Conservation (phyloP, 1,284 basidiomycete species). For the Vanrija pseudolonga region DNA sequence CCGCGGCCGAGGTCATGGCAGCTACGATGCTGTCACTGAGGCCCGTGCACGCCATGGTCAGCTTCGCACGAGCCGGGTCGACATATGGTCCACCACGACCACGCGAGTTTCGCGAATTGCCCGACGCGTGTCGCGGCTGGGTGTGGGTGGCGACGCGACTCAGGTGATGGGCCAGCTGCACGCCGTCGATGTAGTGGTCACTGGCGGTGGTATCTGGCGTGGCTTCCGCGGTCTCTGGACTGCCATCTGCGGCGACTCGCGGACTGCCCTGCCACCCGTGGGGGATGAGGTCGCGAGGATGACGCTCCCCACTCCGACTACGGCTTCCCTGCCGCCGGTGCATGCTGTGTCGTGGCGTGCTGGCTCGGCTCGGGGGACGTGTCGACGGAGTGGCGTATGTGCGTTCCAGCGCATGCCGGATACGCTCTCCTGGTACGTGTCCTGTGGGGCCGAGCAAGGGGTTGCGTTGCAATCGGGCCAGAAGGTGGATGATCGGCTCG, state of each 20-base stretch:
- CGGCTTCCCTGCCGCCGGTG: too few species aligned
- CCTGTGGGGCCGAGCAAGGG: slow-evolving; percentile 36
- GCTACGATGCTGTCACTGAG: slow-evolving; percentile 10
- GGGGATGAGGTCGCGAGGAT: too few species aligned
- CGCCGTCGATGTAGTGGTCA: too few species aligned
- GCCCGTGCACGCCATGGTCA: slow-evolving; percentile 3
- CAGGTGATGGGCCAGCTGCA: slow-evolving; percentile 8
- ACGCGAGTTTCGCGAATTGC: neutral
- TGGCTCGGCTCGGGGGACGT: neutral
- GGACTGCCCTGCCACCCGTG: too few species aligned
- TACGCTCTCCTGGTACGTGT: slow-evolving; percentile 42
- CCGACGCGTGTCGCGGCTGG: neutral
- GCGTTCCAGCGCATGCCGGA: slow-evolving; percentile 34
- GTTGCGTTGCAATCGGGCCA: slow-evolving; percentile 35
- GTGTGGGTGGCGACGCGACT: slow-evolving; percentile 9
- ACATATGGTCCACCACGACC: too few species aligned
- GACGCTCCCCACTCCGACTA: too few species aligned
- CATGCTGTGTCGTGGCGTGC: neutral
- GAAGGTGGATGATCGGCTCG: slow-evolving; percentile 19
- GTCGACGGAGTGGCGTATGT: slow-evolving; percentile 13
- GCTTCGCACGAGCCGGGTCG: neutral
- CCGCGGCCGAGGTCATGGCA: slow-evolving; percentile 1
- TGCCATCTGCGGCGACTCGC: too few species aligned
- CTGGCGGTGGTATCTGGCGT: too few species aligned
- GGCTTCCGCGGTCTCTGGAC: too few species aligned